Percentiles rank a stretch among this genome's conserved stretches.
Conservation (phyloP, 345 rosid genomes). For the Arabidopsis arenosa region DNA sequence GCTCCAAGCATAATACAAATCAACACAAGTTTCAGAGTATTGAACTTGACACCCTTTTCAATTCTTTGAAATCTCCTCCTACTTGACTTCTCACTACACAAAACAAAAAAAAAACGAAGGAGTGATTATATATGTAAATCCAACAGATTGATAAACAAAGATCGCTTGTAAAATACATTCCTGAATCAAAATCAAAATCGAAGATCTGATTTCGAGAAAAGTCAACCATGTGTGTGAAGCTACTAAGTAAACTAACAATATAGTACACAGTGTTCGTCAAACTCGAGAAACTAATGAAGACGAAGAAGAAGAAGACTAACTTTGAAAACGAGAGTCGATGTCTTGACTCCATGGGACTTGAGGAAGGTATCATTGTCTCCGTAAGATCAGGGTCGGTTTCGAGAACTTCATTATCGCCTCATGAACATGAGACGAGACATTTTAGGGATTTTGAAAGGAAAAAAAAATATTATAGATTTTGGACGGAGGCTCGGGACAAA, state of each 20-base stretch:
- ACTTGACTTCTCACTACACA: slow-evolving; percentile 59
- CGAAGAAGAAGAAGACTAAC: slow-evolving; percentile 45
- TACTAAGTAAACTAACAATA: slow-evolving; percentile 4
- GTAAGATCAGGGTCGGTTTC: slow-evolving; percentile 12
- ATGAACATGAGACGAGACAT: not conserved
- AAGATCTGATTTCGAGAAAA: slow-evolving; percentile 23
- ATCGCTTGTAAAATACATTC: not conserved
- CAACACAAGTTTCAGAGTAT: slow-evolving; percentile 59
- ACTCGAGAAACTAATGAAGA: slow-evolving; percentile 1
- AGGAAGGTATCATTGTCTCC: slow-evolving; percentile 39
- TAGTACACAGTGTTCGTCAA: not conserved
- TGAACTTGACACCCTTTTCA: slow-evolving; percentile 64
- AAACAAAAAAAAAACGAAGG: slow-evolving; percentile 1
- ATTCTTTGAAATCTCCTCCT: slow-evolving; percentile 56
- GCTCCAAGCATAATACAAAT: slow-evolving; percentile 61
- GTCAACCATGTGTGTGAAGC: slow-evolving; percentile 25
- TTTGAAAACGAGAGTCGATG: slow-evolving; percentile 57
- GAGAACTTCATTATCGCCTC: slow-evolving; percentile 2
- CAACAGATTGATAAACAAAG: not conserved
- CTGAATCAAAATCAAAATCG: not conserved
- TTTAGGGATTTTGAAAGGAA: slow-evolving; percentile 14
- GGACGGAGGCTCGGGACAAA: not conserved
- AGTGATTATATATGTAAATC: slow-evolving; percentile 7
- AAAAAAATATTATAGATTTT: not conserved
- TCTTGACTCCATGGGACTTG: slow-evolving; percentile 56